Evolutionary conservation across 2,329 filamentous ascomycete species (phyloP), one percentile per base, ranked within the genome.

Genomic region (Stachybotrys echinatus): DNA sequence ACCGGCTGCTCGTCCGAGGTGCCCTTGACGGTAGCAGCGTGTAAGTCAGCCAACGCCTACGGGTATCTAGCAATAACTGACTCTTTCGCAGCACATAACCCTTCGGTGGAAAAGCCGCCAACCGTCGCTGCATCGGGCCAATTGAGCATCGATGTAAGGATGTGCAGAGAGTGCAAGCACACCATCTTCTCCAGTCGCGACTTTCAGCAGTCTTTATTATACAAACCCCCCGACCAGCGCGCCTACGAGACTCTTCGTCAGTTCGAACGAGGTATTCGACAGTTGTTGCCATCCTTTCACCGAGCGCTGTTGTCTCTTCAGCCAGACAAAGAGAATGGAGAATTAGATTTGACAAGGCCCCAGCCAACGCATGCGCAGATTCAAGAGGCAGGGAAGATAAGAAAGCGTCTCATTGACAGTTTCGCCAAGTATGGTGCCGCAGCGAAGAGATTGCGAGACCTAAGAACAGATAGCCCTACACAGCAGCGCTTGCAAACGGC

Each of bases 1-100:
- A 99, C 94, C 0, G 84, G 71, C 4, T 99, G 94, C 67, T 99
- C 94, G 1, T 83, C 76, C 8, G 89, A 96, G 58, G 78, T 99
- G 48, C 88, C 86, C 5, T 71, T 99, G 42, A 89, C 88, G 60
- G 85, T 97, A 18, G 76, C 85, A 4, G 68, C 61, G 72, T 79
- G 70, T 62, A 72, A 53, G 66, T 61, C 20, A 12, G 23, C 17
- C 19, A n/a, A 12, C 17, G 23, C 6, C 7, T 14, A 5, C 10
- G 18, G 31, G 22, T 42, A 7, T 37, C 6, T 40, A 3, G 7
- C 20, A 19, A 4, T n/a, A n/a, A 17, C 42, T 6, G 23, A 54
- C 48, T 45, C 38, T n/a, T n/a, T 17, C 27, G 23, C 50, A 57
- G 56, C 56, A 20, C 53, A 60, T 14, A 55, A 53, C 14, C 42